Base-by-base conservation (phyloP, 176 grass and related monocot species). In the Lolium multiflorum region DNA sequence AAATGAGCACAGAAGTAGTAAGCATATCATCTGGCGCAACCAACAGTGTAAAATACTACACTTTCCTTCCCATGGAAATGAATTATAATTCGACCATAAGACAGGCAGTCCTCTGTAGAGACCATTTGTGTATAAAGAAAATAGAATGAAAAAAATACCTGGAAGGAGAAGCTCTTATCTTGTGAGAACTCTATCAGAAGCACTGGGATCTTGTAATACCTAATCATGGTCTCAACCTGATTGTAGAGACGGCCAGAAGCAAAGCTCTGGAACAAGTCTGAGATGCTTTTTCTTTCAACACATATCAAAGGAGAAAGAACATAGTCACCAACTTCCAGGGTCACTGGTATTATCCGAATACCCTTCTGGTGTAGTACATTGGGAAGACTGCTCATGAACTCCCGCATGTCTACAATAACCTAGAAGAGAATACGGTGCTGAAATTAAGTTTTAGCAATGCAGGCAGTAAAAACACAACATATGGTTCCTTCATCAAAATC, bases 371-470 rank as follows among this genome's bases (percentile, higher is more conserved):
- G 96, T 74, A 95, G 88, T 78, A 98, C 96, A 86, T 95, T 98
- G 1, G 96, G 96, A 76, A 98, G 96, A 50, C 93, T 95, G 88
- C 96, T 98, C 93, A 95, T 98, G 76, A 98, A 98, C 88, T 95
- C 96, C 87, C 96, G 89, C 91, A 95, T 94, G 82, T 98, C 96
- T 71, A 98, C 96, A 92, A 98, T 91, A 85, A 95, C 91, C 96
- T 98, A 87, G 8, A 47, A 11, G 76, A 85, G 48, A 87, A 74
- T 79, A 35, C 71, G 91, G 56, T 35, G 22, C 17, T 71, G 49
- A n/a, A 83, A n/a, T n/a, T n/a, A n/a, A 14, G 71, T 52, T 11
- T 48, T 79, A 85, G 47, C 24, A 92, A 87, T 57, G 84, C 62
- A 28, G 55, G 4, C 14, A 60, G 52, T 20, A 80, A 63, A 87